Base-by-base conservation (phyloP, 768 basidiomycete genomes). In the Stropharia rugosoannulata region DNA sequence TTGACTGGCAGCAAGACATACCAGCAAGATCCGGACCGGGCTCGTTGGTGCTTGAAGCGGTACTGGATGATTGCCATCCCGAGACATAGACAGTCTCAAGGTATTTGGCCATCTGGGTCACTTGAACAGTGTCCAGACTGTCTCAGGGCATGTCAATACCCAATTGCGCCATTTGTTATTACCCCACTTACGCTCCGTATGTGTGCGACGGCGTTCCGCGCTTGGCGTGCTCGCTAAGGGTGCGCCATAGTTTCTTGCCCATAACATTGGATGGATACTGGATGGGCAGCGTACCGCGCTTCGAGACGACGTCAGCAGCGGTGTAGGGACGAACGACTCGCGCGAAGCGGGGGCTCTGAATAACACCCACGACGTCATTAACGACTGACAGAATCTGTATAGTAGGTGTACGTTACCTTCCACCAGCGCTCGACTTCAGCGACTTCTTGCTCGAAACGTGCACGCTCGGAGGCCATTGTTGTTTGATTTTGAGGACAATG, bases 71-170 rank as follows among this genome's bases (percentile, higher is more conserved):
- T 66, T 93, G 91, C 91, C 90, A 93, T 4, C 97, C 97, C 7
- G 97, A 99, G 54, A 99, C 93, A 68, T 99, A 99, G 63, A 99
- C 91, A 2, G 96, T 98, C 75, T 98, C 97, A 63, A 98, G 89
- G 71, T 98, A 92, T 69, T 91, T 92, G 22, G 96, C 95, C 97
- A 99, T 99, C 74, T 99, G 97, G 0, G 95, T 98, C 47, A 98
- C 83, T 73, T 99, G 97, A 5, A 99, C 94, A 0, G 95, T 93
- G 70, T 99, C 97, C 61, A 99, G 87, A 18, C 96, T 98, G 63
- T n/a, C 51, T 5, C n/a, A 50, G 29, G 19, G 32, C 40, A 46
- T 1, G 58, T 54, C 47, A 55, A 29, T 10, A 19, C 18, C 22
- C n/a, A 1, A 16, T 42, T 49, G 38, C 22, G 51, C 55, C 48